Evolutionary conservation across 1,139 yeast genomes (phyloP).

Genomic region (Saccharomyces hybrid): DNA sequence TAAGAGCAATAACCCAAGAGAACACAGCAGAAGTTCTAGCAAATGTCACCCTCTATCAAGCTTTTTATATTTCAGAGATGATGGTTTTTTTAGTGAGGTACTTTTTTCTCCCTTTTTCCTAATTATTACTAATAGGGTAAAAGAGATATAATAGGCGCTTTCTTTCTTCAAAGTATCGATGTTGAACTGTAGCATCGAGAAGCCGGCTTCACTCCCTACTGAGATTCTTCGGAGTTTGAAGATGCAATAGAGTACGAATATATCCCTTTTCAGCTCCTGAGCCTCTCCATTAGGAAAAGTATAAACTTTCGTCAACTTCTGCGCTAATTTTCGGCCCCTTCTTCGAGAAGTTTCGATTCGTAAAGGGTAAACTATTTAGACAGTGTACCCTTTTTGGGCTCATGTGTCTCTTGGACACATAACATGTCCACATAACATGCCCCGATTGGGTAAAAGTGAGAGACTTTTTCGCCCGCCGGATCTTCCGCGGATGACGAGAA

Average conservation of each 20-base stretch:
- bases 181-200: neutral
- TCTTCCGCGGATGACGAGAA: neutral
- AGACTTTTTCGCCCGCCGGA: slow-evolving; percentile 1
- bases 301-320: neutral
- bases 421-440: neutral
- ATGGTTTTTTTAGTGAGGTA: neutral
- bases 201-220: neutral
- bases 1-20: neutral
- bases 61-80: neutral
- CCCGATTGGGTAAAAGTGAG: neutral
- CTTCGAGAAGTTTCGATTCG: neutral
- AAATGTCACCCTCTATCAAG: neutral
- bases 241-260: neutral
- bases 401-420: neutral
- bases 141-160: neutral
- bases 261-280: neutral
- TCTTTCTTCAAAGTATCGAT: neutral
- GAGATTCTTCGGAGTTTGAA: neutral
- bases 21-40: neutral
- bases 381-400: neutral
- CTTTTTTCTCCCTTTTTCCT: neutral
- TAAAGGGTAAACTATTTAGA: neutral
- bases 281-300: neutral
- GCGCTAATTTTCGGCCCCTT: neutral
- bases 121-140: neutral